phyloP scores from a whole-genome alignment of 192 early-diverging fungal species.

The Rhizoclosmatium sp. region DNA sequence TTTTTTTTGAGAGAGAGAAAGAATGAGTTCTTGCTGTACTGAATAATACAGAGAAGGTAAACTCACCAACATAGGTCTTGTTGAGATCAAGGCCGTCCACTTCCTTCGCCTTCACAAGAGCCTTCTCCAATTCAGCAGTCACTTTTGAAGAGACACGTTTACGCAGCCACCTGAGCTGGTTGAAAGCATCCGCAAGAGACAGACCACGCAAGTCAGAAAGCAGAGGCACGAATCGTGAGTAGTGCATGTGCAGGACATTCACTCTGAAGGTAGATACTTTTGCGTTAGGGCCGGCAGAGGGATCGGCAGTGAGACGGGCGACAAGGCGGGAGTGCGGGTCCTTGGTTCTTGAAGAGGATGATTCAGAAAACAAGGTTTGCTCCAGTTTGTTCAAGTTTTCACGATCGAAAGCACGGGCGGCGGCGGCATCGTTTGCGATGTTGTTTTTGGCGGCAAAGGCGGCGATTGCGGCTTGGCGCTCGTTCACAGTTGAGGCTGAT shows the following conservation, averaged over 20 bases:
- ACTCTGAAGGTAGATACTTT: constrained; percentile 40
- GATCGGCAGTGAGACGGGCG: constrained; percentile 45
- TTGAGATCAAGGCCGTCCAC: constrained; percentile 49
- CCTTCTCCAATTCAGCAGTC: constrained; percentile 41
- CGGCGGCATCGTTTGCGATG: background rate
- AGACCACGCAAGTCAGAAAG: constrained; percentile 54
- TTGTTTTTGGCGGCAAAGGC: background rate
- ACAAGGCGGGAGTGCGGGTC: constrained; percentile 42
- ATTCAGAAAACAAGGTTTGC: background rate
- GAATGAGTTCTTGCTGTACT: background rate
- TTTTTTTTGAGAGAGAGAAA: background rate
- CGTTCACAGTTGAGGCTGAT: background rate
- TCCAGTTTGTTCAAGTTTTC: background rate
- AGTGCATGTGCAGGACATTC: constrained; percentile 51
- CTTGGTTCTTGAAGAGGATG: background rate
- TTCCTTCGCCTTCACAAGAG: constrained; percentile 49
- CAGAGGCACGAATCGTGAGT: constrained; percentile 53
- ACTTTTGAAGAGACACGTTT: constrained; percentile 47
- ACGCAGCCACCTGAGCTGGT: constrained; percentile 47
- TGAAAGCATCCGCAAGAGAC: constrained; percentile 49
- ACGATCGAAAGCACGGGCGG: background rate
- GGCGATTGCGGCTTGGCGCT: background rate
- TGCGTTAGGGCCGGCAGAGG: constrained; percentile 41
- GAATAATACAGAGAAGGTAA: background rate
- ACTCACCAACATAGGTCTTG: constrained; percentile 59